phyloP scores from a whole-genome alignment of 495 filamentous ascomycete species.

The Penicillium cataractarum region DNA sequence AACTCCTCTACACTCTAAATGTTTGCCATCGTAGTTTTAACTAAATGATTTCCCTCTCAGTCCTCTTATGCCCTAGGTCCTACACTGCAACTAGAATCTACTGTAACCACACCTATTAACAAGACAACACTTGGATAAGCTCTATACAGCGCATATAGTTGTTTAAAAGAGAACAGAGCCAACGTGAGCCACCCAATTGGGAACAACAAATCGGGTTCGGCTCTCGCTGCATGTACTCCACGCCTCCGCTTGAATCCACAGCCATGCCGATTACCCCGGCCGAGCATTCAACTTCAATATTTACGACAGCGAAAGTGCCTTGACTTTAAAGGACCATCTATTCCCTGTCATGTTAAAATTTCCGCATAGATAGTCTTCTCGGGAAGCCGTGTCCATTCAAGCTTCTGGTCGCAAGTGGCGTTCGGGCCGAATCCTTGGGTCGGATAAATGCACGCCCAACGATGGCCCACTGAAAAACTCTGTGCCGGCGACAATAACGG shows the following conservation, averaged over 20 bases:
- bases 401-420: constrained; percentile 4
- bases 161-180: too few relatives aligned
- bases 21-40: too few relatives aligned
- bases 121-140: too few relatives aligned
- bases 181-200: neutral
- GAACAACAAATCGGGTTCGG: neutral
- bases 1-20: too few relatives aligned
- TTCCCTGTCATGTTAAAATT: neutral
- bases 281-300: neutral
- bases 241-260: neutral
- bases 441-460: neutral
- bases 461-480: constrained; percentile 19
- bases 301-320: too few relatives aligned
- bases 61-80: too few relatives aligned
- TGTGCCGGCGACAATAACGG: neutral
- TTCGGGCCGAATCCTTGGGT: constrained; percentile 7
- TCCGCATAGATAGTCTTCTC: neutral
- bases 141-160: too few relatives aligned
- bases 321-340: too few relatives aligned
- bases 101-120: too few relatives aligned
- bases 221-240: neutral
- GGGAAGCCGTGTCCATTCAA: constrained; percentile 11
- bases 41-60: too few relatives aligned
- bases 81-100: too few relatives aligned
- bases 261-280: neutral